Percentiles rank a stretch among this genome's conserved stretches.
Conservation (phyloP, 1,284 basidiomycete species). For the Volvariella surrecta region DNA sequence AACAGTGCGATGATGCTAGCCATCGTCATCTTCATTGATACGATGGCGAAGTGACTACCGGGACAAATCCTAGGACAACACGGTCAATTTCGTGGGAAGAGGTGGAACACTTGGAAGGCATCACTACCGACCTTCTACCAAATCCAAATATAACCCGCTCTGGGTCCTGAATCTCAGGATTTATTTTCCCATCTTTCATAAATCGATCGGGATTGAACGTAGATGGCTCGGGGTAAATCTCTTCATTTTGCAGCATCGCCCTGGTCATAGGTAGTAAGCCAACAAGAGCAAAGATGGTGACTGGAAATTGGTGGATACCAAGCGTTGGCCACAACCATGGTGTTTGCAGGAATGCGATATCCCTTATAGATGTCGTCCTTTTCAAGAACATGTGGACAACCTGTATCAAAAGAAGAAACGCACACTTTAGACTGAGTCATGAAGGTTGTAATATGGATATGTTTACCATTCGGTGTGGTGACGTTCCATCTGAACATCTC, state of each 20-base stretch:
- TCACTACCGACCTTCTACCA: background rate
- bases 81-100: background rate
- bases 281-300: too few relatives aligned
- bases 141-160: background rate
- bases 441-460: background rate
- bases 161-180: constrained; percentile 12
- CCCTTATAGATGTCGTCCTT: constrained; percentile 16
- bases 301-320: too few relatives aligned
- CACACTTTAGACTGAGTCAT: too few relatives aligned
- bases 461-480: background rate
- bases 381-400: constrained; percentile 14
- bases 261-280: constrained; percentile 5
- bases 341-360: constrained; percentile 18
- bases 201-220: constrained; percentile 22
- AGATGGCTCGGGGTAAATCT: constrained; percentile 18
- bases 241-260: constrained; percentile 21
- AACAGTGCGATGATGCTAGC: constrained; percentile 29
- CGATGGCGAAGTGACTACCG: constrained; percentile 27
- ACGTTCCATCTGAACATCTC: constrained; percentile 11
- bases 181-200: constrained; percentile 19
- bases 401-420: constrained; percentile 6
- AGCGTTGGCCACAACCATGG: constrained; percentile 16
- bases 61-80: constrained; percentile 32
- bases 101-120: background rate
- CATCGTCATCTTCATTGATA: constrained; percentile 28